These are phyloP conservation scores for Macaranga tanarius DNA, from an alignment of 441 rosid genomes.

Conservation along the genomic window DNA sequence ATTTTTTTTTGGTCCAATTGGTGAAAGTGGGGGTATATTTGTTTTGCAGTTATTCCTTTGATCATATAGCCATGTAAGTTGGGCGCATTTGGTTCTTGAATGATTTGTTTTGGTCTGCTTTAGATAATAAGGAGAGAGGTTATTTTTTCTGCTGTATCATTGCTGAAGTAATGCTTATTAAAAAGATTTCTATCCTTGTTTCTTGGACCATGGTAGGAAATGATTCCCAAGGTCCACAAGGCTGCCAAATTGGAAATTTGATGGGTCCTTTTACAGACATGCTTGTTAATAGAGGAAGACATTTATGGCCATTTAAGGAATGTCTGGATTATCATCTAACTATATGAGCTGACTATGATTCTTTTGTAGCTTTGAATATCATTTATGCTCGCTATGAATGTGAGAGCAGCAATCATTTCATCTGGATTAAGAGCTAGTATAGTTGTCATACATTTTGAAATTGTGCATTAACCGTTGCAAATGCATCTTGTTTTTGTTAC, in stretches of 20 bases:
- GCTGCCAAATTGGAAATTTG: background rate
- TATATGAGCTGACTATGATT: background rate
- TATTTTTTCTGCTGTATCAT: background rate
- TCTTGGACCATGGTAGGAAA: background rate
- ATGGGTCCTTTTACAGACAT: background rate
- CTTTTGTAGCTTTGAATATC: background rate
- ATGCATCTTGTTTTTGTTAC: background rate
- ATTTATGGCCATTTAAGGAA: background rate
- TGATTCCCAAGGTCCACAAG: background rate
- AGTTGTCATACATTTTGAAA: background rate
- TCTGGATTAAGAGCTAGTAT: background rate
- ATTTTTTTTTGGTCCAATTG: background rate
- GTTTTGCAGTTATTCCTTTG: background rate
- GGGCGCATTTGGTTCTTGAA: background rate
- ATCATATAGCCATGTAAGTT: background rate
- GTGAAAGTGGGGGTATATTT: background rate
- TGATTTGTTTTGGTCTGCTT: background rate
- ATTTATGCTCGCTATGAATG: background rate
- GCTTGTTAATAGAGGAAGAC: background rate
- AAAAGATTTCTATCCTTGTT: background rate
- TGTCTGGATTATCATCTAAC: background rate
- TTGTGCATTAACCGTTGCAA: background rate
- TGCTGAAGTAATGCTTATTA: background rate
- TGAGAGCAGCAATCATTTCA: background rate
- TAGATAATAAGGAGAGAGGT: constrained; percentile 1